A percentile compares a stretch with the other conserved stretches of the same genome.
Conservation (phyloP, 768 basidiomycete species). For the Tubosaeta sp. region DNA sequence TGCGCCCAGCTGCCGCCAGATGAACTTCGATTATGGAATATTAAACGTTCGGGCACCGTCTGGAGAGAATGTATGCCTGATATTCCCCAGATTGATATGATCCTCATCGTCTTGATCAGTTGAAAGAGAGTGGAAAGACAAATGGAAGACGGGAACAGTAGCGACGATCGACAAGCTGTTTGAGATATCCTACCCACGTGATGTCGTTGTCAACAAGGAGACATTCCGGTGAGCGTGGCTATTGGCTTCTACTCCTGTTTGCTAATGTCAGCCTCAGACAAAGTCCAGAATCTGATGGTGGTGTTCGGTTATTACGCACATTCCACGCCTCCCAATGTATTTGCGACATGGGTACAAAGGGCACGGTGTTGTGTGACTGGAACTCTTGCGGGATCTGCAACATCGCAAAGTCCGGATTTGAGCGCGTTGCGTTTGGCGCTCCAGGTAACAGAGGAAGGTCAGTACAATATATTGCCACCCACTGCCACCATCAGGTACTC, state of each 20-base stretch:
- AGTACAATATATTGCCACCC: conserved; percentile 14
- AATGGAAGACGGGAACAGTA: conserved; percentile 28
- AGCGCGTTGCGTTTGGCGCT: conserved; percentile 52
- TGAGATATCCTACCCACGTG: conserved; percentile 38
- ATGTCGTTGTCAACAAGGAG: conserved; percentile 38
- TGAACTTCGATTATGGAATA: conserved; percentile 45
- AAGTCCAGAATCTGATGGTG: conserved; percentile 34
- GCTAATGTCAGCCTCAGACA: conserved; percentile 13
- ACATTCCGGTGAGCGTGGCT: conserved; percentile 40
- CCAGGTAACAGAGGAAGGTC: conserved; percentile 53
- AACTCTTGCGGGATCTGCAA: conserved; percentile 64
- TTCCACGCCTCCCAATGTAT: conserved; percentile 66
- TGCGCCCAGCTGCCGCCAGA: conserved; percentile 46
- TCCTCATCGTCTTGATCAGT: conserved; percentile 39
- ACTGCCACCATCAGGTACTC: neutral
- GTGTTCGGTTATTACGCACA: conserved; percentile 47
- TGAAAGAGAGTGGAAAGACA: conserved; percentile 47
- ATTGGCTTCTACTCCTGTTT: neutral
- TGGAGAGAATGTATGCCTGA: conserved; percentile 49
- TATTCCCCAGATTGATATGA: conserved; percentile 15
- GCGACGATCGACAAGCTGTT: conserved; percentile 54
- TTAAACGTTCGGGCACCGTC: conserved; percentile 41
- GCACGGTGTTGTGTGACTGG: conserved; percentile 48
- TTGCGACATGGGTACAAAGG: conserved; percentile 60
- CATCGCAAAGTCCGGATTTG: conserved; percentile 55